Base-by-base conservation (phyloP, 371 early-diverging fungal genomes). In the Mucor saturninus region DNA sequence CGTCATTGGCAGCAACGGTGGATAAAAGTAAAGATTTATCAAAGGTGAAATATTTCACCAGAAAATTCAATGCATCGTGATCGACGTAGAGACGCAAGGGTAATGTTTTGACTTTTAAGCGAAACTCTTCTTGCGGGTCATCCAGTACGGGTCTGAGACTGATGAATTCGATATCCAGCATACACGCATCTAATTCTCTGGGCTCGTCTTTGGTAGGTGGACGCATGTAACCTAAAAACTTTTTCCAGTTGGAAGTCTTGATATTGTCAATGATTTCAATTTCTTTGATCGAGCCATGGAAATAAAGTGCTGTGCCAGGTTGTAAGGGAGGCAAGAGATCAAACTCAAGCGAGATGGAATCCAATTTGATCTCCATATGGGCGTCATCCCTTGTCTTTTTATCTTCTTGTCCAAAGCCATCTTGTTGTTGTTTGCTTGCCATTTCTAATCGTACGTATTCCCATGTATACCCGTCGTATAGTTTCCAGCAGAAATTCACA, bases 11-110 rank as follows among this genome's bases (percentile, higher is more conserved):
- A 53, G 60, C 62, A 15, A 62, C 14, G 0, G 73, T 76, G 0
- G 79, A 79, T 11, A 66, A 55, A 62, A 77, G 58, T 62, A 68
- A 35, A 46, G 54, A 55, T 8, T 61, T 71, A 26, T 85, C 80
- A 74, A 83, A 83, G 1, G 85, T 79, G 75, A 95, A 93, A 76
- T 93, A 98, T 15, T 82, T 72, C 29, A 93, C 85, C 65, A 96
- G 61, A 69, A 95, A 95, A 2, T 81, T 83, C 29, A 98, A 75
- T 2, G 98, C 94, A 67, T 98, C 98, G 69, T 98, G 98, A 73
- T 98, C 98, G 8, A 98, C 83, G 67, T 93, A 91, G 57, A 95
- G 81, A 32, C 95, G 85, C 38, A 97, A 55, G 0, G 98, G 98
- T 32, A 92, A 73, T 26, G 95, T 53, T 46, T 76, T 79, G 4